A percentile compares a stretch with the other conserved stretches of the same genome.
Conservation (phyloP, 345 rosid genomes). For the Erodium maritimum region DNA sequence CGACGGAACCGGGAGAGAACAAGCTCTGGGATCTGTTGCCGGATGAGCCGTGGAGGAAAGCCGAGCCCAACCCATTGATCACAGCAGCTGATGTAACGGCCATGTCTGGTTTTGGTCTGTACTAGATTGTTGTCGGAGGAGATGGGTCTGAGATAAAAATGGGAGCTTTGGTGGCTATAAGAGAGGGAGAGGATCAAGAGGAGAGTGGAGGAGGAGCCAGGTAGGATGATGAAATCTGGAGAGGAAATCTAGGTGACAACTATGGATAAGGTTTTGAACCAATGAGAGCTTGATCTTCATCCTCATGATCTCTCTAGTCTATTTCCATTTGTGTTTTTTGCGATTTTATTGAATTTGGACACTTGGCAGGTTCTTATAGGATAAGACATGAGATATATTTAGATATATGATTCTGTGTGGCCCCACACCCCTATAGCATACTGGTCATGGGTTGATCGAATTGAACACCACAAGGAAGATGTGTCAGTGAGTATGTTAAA, state of each 20-base stretch:
- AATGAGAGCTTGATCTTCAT: constrained; percentile 46
- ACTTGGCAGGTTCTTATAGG: too few species aligned
- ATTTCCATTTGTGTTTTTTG: too few species aligned
- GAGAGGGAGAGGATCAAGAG: too few species aligned
- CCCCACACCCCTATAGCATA: too few species aligned
- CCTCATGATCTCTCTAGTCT: too few species aligned
- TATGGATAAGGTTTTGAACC: constrained; percentile 74
- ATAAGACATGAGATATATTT: too few species aligned
- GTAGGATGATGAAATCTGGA: constrained; percentile 53
- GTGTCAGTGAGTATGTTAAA: too few species aligned
- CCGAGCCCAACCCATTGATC: constrained; percentile 62
- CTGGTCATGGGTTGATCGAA: too few species aligned
- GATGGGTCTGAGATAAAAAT: neutral
- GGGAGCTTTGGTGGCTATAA: neutral
- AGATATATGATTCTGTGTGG: too few species aligned
- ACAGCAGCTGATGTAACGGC: constrained; percentile 68
- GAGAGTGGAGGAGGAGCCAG: constrained; percentile 27
- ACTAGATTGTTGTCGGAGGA: too few species aligned
- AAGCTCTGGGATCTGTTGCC: constrained; percentile 31
- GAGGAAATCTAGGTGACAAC: constrained; percentile 29
- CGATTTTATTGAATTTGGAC: too few species aligned
- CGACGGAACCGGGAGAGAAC: constrained; percentile 12
- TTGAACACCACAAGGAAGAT: too few species aligned
- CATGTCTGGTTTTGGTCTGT: constrained; percentile 17
- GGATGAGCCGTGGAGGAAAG: constrained; percentile 41